Base-by-base conservation (phyloP, 208 protist genomes). In the Leptomonas seymouri region DNA sequence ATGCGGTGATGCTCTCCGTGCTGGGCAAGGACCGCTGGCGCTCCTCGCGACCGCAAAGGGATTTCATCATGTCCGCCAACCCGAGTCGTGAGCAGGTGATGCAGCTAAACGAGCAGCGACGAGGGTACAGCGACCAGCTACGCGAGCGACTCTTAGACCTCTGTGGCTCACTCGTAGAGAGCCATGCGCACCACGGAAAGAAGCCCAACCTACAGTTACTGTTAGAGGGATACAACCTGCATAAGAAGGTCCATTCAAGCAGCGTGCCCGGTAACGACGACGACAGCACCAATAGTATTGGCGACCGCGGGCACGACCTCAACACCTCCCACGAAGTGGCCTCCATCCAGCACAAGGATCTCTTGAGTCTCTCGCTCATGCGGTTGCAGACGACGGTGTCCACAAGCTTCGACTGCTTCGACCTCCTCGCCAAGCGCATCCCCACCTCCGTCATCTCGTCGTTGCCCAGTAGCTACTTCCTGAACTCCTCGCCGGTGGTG, bases 361-460 rank as follows among this genome's bases (percentile, higher is more conserved):
- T 62, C 25, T 63, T 71, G n/a, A 67, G 65, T 48, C 39, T 81
- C 9, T 68, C 63, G 39, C 61, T 84, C 53, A 75, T 67, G 58
- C 82, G 82, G 0, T 67, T 87, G 55, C 65, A 71, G 63, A 69
- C 60, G 9, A 72, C 67, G 0, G 72, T 73, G 11, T 49, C 66
- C 18, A 76, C 53, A 49, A 87, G 82, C 73, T 84, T 81, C 44
- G 77, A 81, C 68, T 87, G 82, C 74, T 76, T 76, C 57, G 41
- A 66, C 18, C 73, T 82, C 55, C 45, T 87, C 57, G 78, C 79
- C 25, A 61, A 42, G 12, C 62, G 70, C 58, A 67, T 87, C 23
- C 58, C 71, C n/a, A 58, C 48, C 27, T 39, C 64, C 21, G n/a
- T 85, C 58, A 44, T 84, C 39, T 68, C 76, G 23, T 64, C 65